Conservation (phyloP, 768 basidiomycete species). For the Tephrocybe sp. region DNA sequence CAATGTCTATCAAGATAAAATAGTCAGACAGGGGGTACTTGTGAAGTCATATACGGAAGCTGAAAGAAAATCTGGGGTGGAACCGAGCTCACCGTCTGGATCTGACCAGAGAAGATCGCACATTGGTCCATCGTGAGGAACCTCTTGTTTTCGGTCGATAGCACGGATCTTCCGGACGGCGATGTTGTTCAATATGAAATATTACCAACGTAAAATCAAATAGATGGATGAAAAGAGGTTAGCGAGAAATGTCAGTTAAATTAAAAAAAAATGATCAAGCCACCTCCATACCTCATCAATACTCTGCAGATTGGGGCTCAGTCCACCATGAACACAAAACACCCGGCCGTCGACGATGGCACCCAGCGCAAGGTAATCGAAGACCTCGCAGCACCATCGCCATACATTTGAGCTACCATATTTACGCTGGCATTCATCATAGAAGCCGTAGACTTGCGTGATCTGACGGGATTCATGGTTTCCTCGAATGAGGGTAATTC, state of each 20-base stretch:
- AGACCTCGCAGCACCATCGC: conserved; percentile 98
- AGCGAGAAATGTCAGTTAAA: conserved; percentile 4
- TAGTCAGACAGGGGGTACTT: background rate
- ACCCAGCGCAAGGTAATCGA: conserved; percentile 92
- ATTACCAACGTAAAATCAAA: too few species aligned
- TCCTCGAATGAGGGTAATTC: conserved; percentile 93
- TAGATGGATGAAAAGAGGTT: background rate
- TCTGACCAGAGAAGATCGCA: conserved; percentile 99
- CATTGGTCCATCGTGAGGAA: conserved; percentile 98
- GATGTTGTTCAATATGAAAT: too few species aligned
- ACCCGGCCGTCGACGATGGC: conserved; percentile 97
- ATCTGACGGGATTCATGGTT: conserved; percentile 98
- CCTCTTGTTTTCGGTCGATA: conserved; percentile 95
- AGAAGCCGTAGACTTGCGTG: conserved; percentile 93
- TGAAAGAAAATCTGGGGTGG: conserved; percentile 1
- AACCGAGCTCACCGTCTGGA: conserved; percentile 73
- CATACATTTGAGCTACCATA: conserved; percentile 94
- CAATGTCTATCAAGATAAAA: conserved; percentile 57
- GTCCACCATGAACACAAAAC: conserved; percentile 95
- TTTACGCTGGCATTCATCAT: conserved; percentile 96
- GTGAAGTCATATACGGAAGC: background rate
- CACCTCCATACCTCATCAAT: conserved; percentile 76
- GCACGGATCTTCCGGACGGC: conserved; percentile 69
- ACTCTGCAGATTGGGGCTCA: conserved; percentile 83
- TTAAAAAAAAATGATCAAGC: conserved; percentile 2